Base-by-base conservation (phyloP, 805 yeast genomes). In the Zygoascus bituminiphila region DNA sequence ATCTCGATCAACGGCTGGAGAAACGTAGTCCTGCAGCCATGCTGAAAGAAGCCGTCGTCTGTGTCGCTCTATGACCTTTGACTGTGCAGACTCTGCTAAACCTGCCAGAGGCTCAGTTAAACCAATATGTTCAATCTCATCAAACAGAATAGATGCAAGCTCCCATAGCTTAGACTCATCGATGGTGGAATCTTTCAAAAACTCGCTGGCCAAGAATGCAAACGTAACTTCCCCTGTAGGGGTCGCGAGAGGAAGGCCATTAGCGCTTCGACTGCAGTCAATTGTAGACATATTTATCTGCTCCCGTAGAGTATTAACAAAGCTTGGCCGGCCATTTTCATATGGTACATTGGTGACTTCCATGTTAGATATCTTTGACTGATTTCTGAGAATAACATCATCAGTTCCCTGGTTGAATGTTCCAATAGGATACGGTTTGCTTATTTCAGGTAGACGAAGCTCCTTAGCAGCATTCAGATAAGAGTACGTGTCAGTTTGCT, bases 81-180 rank as follows among this genome's bases (percentile, higher is more conserved):
- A 31, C 24, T n/a, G n/a, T 4, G 38, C 24, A 23, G 10, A 9
- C 29, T 29, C 39, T 12, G 15, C 5, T 40, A 31, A 31, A 20
- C 47, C 54, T 22, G 37, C 42, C 14, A 41, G 36, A 14, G 45
- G 35, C 39, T 57, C 57, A 43, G 41, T 62, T 56, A 0, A 49
- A 57, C 14, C 54, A 40, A 46, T 62, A 57, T 20, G 57, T 52
- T 44, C 42, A 22, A 58, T 52, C 17, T 67, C 67, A 59, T 80
- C 86, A 63, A 84, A 84, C 39, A 88, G 66, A 19, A 79, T 72
- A 0, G 85, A 75, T 1, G 83, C 76, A 39, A 84, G 66, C n/a
- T 70, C 68, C 78, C 88, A 76, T 33, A 68, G 47, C 14, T 62
- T 57, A 8, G 62, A 52, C 24, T 75, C 72, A 22, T 39, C 29